phyloP scores from a whole-genome alignment of 1,284 basidiomycete genomes.

The Volvariella volvacea region DNA sequence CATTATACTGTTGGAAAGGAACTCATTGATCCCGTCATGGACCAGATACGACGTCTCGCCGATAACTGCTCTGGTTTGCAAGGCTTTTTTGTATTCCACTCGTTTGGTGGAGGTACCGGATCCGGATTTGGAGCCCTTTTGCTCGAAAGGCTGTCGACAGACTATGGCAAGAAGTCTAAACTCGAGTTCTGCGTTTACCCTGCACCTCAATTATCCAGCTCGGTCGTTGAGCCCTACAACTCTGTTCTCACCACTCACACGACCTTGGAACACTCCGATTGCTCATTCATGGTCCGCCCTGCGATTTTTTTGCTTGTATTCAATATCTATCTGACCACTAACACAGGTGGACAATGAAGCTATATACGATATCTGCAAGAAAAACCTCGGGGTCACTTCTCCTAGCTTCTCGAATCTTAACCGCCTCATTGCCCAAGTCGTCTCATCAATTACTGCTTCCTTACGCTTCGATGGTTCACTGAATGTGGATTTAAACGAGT shows the following conservation, averaged over 20 bases:
- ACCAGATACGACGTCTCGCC: constrained; percentile 92
- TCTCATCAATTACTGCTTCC: constrained; percentile 96
- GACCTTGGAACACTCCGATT: constrained; percentile 98
- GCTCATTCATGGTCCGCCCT: constrained; percentile 86
- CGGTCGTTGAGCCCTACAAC: constrained; percentile 99
- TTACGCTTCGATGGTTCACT: constrained; percentile 97
- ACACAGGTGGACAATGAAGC: constrained; percentile 89
- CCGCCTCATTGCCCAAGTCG: constrained; percentile 95
- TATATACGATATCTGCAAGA: constrained; percentile 99
- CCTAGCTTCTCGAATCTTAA: constrained; percentile 96
- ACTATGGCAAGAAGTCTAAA: constrained; percentile 99
- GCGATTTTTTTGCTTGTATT: constrained; percentile 1
- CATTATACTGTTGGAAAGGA: constrained; percentile 99
- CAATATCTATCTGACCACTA: constrained; percentile 1
- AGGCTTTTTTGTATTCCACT: constrained; percentile 99
- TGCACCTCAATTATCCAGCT: constrained; percentile 89
- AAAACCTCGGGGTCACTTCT: constrained; percentile 80
- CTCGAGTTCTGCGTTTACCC: constrained; percentile 99
- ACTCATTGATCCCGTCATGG: constrained; percentile 88
- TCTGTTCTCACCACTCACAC: constrained; percentile 98
- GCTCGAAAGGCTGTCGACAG: constrained; percentile 91
- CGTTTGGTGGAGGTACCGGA: constrained; percentile 98
- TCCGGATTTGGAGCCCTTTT: constrained; percentile 98
- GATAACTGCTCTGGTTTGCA: constrained; percentile 98
- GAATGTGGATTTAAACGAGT: constrained; percentile 98